phyloP scores from a whole-genome alignment of 2,329 filamentous ascomycete species.

The Fusarium newnesense region DNA sequence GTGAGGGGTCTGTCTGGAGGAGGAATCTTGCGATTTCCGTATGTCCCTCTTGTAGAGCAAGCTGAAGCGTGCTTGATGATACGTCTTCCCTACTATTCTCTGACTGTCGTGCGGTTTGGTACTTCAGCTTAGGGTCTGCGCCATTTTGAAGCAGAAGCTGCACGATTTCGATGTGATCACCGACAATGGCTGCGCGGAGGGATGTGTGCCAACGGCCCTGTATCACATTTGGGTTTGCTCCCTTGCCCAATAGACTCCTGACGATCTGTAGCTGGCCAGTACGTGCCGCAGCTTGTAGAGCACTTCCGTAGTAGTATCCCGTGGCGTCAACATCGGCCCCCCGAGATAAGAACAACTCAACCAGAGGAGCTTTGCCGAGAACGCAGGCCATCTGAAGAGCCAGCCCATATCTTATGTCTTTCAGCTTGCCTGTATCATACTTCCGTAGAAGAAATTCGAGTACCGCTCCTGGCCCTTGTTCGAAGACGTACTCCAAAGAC shows the following conservation, averaged over 20 bases:
- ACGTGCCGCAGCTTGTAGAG: slow-evolving; percentile 19
- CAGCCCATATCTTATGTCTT: not conserved
- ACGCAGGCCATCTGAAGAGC: slow-evolving; percentile 11
- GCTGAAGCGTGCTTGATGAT: not conserved
- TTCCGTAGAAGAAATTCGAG: not conserved
- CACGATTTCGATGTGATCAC: not conserved
- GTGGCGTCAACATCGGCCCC: not conserved
- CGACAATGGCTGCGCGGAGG: not conserved
- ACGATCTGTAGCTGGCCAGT: not conserved
- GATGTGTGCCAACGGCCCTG: slow-evolving; percentile 12
- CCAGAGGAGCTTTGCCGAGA: not conserved
- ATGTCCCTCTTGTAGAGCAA: not conserved
- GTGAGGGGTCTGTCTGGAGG: not conserved
- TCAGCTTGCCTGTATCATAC: not conserved
- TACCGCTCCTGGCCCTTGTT: not conserved
- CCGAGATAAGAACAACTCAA: slow-evolving; percentile 8
- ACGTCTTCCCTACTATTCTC: not conserved
- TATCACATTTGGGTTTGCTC: slow-evolving; percentile 8
- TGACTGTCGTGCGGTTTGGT: not conserved
- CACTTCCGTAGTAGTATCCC: slow-evolving; percentile 20
- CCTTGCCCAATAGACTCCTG: not conserved
- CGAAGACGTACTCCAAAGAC: slow-evolving; percentile 9
- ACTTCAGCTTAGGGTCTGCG: not conserved
- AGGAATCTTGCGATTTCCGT: not conserved
- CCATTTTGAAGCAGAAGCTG: not conserved